Base-by-base conservation (phyloP, 352 stramenopile species). In the Phytophthora hybrid region DNA sequence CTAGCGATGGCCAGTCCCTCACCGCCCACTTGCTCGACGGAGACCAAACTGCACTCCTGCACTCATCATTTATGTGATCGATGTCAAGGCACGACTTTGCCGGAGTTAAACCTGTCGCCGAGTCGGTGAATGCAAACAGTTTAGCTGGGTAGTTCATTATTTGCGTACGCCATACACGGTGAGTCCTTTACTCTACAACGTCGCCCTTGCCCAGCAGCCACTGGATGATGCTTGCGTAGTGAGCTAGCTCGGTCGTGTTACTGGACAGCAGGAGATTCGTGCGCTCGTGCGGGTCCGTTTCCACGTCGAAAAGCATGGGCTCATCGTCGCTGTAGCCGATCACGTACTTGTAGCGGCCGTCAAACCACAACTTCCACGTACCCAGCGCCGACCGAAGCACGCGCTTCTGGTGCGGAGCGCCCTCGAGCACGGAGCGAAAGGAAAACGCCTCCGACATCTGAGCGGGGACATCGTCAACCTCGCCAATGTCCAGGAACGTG, bases 261-360 rank as follows among this genome's bases (percentile, higher is more conserved):
- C 63, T 71, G 5, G 68, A 67, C 23, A 56, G 23, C 19, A 80
- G 39, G 23, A 81, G 62, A 23, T 78, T 81, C 10, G 54, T 66
- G 31, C 74, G 74, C 49, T 81, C 74, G 21, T 70, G 68, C n/a
- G 74, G 74, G 59, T 81, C 74, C 7, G 34, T 68, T 37, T 80
- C 70, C 49, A 80, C 52, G 14, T 78, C 74, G 55, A 76, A 81
- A 1, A 81, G 61, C 66, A 71, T 76, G 5, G 66, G 59, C 19
- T 76, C 74, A 32, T 81, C 64, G 44, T 80, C 70, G 41, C 64
- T 76, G 47, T 78, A 81, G 49, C 74, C 74, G 32, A 72, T 78
- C 14, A 81, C 66, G 57, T 71, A 78, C 41, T 81, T 81, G 65
- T 77, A 81, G 65, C 74, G 74, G 19, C 74, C 70, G 18, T 78